Evolutionary conservation across 2,329 filamentous ascomycete species (phyloP).

Genomic region (Ceratocystis papillata): DNA sequence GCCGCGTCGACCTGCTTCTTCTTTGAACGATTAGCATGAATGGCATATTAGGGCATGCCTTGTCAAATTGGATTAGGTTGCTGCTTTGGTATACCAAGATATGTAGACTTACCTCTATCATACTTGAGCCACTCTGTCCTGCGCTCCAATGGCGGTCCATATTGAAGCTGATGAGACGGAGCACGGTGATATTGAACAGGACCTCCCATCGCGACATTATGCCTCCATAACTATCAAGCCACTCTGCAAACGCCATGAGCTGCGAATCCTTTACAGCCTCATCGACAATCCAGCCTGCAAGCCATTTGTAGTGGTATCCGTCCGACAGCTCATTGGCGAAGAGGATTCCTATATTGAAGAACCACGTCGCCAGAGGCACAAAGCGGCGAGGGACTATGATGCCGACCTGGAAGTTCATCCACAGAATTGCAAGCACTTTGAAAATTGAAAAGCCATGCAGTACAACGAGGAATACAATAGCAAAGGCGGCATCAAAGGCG

Average conservation of each 20-base stretch:
- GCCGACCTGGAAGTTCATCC: slow-evolving; percentile 68
- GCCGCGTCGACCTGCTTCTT: slow-evolving; percentile 93
- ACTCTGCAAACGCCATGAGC: slow-evolving; percentile 52
- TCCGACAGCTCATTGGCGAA: slow-evolving; percentile 80
- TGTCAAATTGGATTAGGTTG: neutral
- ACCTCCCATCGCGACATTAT: slow-evolving; percentile 89
- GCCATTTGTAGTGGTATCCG: slow-evolving; percentile 61
- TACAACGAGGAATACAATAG: slow-evolving; percentile 62
- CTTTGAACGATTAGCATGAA: slow-evolving; percentile 61
- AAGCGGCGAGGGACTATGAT: slow-evolving; percentile 58
- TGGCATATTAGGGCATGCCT: neutral
- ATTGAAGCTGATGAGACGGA: slow-evolving; percentile 92
- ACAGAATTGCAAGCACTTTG: slow-evolving; percentile 73
- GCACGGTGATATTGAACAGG: slow-evolving; percentile 90
- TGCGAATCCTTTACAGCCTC: slow-evolving; percentile 30
- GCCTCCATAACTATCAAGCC: slow-evolving; percentile 69
- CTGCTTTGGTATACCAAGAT: neutral
- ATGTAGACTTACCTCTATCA: slow-evolving; percentile 61
- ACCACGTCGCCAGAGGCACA: slow-evolving; percentile 70
- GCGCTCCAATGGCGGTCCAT: slow-evolving; percentile 92
- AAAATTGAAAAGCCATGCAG: slow-evolving; percentile 76
- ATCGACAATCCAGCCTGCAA: slow-evolving; percentile 39
- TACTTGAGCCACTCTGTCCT: slow-evolving; percentile 46
- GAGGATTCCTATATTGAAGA: slow-evolving; percentile 73
- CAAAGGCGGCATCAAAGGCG: slow-evolving; percentile 74